Conservation (phyloP, 1,139 yeast genomes). For the Geotrichum carabidarum region DNA sequence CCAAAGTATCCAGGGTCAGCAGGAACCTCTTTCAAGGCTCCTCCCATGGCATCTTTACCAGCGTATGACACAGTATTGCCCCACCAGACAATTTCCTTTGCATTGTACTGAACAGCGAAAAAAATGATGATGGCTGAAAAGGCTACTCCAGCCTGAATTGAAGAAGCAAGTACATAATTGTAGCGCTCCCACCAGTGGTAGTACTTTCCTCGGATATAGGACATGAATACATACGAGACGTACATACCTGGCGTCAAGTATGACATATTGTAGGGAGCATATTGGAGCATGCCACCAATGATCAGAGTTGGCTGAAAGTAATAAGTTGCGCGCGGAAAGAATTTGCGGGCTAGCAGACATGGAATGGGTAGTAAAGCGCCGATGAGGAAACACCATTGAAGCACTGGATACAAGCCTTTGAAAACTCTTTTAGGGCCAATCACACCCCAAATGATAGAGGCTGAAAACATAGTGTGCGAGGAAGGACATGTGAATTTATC, state of each 20-base stretch:
- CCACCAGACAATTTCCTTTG: conserved; percentile 46
- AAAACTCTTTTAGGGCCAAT: conserved; percentile 47
- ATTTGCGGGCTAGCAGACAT: conserved; percentile 31
- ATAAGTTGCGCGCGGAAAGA: conserved; percentile 40
- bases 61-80: conserved; percentile 41
- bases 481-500: conserved; percentile 35
- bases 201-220: conserved; percentile 36
- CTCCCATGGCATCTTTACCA: conserved; percentile 29
- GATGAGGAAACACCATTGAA: conserved; percentile 39
- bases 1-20: conserved; percentile 14
- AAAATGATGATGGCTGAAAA: conserved; percentile 49
- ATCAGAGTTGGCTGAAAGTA: conserved; percentile 38
- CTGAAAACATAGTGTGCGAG: conserved; percentile 29
- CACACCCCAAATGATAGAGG: conserved; percentile 51
- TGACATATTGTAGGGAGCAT: conserved; percentile 43
- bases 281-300: conserved; percentile 39
- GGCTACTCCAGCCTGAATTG: conserved; percentile 37
- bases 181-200: conserved; percentile 59
- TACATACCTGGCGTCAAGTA: conserved; percentile 40
- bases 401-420: conserved; percentile 31
- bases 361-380: conserved; percentile 14
- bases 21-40: conserved; percentile 3
- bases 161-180: conserved; percentile 49
- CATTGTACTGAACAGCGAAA: conserved; percentile 44
- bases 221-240: conserved; percentile 42